These are phyloP conservation scores for Tuber magnatum DNA, from an alignment of 495 filamentous ascomycete genomes.

Conservation along the genomic window DNA sequence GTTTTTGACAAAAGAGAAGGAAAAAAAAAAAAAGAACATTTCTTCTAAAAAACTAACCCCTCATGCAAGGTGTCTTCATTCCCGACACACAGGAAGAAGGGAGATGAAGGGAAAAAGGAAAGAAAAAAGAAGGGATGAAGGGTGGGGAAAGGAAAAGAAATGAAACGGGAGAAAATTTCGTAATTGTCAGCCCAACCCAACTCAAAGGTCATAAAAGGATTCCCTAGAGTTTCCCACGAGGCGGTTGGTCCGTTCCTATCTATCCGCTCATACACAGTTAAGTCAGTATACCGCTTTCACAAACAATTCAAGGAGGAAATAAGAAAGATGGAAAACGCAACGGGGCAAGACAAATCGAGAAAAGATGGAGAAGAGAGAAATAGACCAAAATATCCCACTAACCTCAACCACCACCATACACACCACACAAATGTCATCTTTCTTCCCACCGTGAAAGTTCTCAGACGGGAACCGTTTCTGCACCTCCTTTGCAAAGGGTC, in stretches of 20 bases:
- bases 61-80: too few relatives aligned
- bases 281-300: not conserved
- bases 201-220: not conserved
- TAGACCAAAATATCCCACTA: constrained; percentile 8
- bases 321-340: not conserved
- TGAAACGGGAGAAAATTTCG: not conserved
- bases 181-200: not conserved
- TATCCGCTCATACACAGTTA: not conserved
- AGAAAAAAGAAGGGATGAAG: not conserved
- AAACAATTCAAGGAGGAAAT: not conserved
- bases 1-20: not conserved
- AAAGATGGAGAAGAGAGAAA: not conserved
- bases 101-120: too few relatives aligned
- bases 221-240: not conserved
- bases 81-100: too few relatives aligned
- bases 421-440: constrained; percentile 42
- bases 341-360: not conserved
- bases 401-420: constrained; percentile 39
- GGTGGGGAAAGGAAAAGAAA: not conserved
- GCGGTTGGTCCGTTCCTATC: not conserved
- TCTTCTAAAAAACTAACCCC: not conserved
- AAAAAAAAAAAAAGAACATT: not conserved
- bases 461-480: constrained; percentile 69
- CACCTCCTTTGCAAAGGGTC: constrained; percentile 91
- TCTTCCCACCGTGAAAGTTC: constrained; percentile 68